Conservation (phyloP, 2,329 filamentous ascomycete genomes). For the Colletotrichum noveboracense region DNA sequence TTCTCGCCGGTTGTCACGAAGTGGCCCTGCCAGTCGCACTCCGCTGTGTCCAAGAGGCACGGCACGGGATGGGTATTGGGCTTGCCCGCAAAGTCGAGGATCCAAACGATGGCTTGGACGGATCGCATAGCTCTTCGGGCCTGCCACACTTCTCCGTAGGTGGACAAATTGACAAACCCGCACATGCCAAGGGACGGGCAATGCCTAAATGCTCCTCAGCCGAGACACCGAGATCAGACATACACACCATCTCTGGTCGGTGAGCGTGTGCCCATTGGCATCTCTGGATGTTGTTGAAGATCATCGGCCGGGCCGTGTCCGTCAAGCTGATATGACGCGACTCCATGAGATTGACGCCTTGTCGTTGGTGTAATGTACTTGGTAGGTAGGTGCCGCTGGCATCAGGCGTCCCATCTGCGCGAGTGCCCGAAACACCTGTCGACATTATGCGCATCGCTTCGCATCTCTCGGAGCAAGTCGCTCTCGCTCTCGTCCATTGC, state of each 20-base stretch:
- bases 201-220: slow-evolving; percentile 7
- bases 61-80: not conserved
- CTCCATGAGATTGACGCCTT: not conserved
- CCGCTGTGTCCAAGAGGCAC: not conserved
- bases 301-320: not conserved
- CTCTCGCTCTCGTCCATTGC: not conserved
- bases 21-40: not conserved
- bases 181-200: slow-evolving; percentile 12
- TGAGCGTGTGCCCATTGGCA: not conserved
- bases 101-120: not conserved
- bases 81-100: not conserved
- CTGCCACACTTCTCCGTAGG: not conserved
- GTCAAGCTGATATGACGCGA: not conserved
- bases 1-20: not conserved
- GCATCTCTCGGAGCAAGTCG: not conserved
- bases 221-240: slow-evolving; percentile 19
- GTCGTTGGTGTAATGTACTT: not conserved
- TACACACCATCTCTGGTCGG: slow-evolving; percentile 18
- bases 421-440: not conserved
- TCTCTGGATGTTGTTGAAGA: not conserved
- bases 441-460: not conserved
- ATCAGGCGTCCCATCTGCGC: not conserved
- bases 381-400: not conserved
- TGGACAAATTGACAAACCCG: not conserved
- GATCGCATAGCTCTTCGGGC: not conserved